Base-by-base conservation (phyloP, 805 yeast species). In the Yamadazyma tumulicola region DNA sequence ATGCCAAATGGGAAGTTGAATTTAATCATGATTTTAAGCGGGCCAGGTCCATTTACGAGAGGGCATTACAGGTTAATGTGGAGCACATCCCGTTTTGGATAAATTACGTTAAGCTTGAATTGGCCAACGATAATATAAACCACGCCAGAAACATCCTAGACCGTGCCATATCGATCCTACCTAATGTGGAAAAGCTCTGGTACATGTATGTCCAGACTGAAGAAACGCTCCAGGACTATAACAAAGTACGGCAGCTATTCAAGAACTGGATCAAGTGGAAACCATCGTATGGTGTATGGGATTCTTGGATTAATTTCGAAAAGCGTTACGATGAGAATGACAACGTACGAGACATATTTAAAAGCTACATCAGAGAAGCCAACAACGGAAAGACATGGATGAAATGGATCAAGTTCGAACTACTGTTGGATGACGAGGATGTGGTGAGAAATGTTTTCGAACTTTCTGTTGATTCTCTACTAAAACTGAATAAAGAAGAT, bases 131-230 rank as follows among this genome's bases (percentile, higher is more conserved):
- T 42, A 86, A 82, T 47, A 70, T 87, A 35, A 87, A 86, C 49
- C 97, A 89, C 60, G 97, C 97, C 0, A 64, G 96, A 46, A 89
- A 91, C 52, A 48, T 93, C 18, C 62, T 91, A 19, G 88, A 87
- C 34, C 64, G 97, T 27, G 94, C 87, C 0, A 79, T 84, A 0
- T 72, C 78, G 2, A 56, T 77, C 0, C 61, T 89, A 17, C 97
- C 97, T 0, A 66, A 85, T 17, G 79, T 82, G 4, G 89, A 83
- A 48, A 89, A 89, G 54, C 60, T 91, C 14, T 91, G 97, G 97
- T 85, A 75, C 52, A 71, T 79, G 40, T 88, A 86, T 50, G 79
- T 85, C 6, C 79, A 82, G 29, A 73, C 89, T 12, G 97, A 88
- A 56, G 97, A 88, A 57, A 72, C 83, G 0, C 59, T 87, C 17